phyloP scores from a whole-genome alignment of 306 rosid species.

The Prunus padus region DNA sequence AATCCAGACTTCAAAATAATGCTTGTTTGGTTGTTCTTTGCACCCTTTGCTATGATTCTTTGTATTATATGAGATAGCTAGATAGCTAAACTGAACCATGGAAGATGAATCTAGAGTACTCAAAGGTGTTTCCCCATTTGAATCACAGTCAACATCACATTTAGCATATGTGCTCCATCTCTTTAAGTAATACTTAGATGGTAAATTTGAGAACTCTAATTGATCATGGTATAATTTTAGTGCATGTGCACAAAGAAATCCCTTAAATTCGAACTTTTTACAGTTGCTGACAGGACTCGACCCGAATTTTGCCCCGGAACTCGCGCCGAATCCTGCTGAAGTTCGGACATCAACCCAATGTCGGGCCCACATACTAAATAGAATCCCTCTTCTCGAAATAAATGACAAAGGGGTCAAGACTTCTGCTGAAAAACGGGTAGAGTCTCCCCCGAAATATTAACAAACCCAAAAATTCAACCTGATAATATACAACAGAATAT shows the following conservation, averaged over 20 bases:
- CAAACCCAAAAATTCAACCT: too few relatives aligned
- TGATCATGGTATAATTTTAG: background rate
- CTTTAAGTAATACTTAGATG: background rate
- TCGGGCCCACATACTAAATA: too few relatives aligned
- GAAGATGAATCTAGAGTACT: background rate
- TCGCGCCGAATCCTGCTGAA: too few relatives aligned
- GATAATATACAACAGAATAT: too few relatives aligned
- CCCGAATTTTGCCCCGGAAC: too few relatives aligned
- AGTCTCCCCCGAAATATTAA: too few relatives aligned
- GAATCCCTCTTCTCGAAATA: too few relatives aligned
- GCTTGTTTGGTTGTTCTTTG: background rate
- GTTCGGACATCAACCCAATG: too few relatives aligned
- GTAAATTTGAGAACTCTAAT: conserved; percentile 3
- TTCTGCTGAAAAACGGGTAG: too few relatives aligned
- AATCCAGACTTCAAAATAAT: background rate
- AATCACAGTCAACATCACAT: background rate
- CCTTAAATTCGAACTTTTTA: background rate
- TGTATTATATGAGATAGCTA: background rate
- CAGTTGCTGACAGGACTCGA: too few relatives aligned
- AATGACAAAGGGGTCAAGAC: too few relatives aligned
- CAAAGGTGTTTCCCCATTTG: background rate
- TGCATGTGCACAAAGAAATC: background rate
- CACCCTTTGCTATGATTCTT: background rate
- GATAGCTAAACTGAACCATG: background rate
- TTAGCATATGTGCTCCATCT: conserved; percentile 1